Percentiles rank a stretch among this genome's conserved stretches.
Evolutionary conservation across 192 early-diverging fungal species (phyloP).

Genomic region (Coemansia sp.): DNA sequence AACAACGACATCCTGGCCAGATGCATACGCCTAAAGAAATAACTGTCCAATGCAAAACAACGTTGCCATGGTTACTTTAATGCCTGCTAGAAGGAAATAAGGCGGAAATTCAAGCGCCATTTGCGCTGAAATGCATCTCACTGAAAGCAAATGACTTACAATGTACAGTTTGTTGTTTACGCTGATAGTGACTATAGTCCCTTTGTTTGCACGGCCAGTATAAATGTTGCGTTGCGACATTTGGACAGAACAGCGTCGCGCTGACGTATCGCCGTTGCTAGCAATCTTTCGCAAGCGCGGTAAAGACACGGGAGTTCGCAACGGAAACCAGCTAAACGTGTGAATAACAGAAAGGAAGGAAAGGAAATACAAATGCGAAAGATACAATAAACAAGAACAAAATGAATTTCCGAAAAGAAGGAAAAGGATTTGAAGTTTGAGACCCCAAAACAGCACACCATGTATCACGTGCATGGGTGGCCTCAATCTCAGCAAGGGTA

Average conservation of each 20-base stretch:
- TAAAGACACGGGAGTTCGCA: not conserved
- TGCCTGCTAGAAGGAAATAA: not conserved
- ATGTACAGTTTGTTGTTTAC: constrained; percentile 23
- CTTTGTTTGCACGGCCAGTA: constrained; percentile 46
- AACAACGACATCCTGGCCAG: constrained; percentile 43
- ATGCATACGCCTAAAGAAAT: constrained; percentile 38
- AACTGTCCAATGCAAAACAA: not conserved
- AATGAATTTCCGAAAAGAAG: too few species aligned
- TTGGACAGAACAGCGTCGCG: constrained; percentile 2
- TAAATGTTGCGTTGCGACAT: constrained; percentile 45
- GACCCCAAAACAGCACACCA: too few species aligned
- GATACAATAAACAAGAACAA: too few species aligned
- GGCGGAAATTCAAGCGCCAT: not conserved
- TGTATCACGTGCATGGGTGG: too few species aligned
- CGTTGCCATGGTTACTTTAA: not conserved
- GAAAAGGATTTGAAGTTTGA: too few species aligned
- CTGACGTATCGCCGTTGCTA: not conserved
- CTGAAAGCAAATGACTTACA: constrained; percentile 27
- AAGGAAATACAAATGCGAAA: too few species aligned
- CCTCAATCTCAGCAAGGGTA: too few species aligned
- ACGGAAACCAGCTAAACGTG: not conserved
- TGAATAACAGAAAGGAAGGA: too few species aligned
- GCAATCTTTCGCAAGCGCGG: not conserved
- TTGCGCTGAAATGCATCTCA: not conserved
- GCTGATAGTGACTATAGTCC: constrained; percentile 18